Evolutionary conservation across 345 rosid species (phyloP), one percentile per base, ranked within the genome.

Genomic region (Salix purpurea): DNA sequence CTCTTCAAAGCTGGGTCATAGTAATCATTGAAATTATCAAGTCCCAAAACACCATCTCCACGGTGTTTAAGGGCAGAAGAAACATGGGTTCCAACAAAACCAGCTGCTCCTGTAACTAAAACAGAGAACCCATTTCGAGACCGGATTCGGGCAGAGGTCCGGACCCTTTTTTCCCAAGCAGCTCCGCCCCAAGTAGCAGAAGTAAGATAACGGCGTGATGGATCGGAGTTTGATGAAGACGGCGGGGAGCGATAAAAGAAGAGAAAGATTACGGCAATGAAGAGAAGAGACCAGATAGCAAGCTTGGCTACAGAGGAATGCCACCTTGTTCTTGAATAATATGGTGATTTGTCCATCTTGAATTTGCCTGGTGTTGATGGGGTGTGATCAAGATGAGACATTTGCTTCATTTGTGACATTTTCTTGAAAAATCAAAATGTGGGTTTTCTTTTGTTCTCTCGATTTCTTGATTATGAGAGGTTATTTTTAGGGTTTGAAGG

Each of bases 341-440:
- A 91, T 0, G 94, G 83, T 11, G 97, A 88, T 83, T 91, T 94
- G 28, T 94, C 98, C 90, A 94, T 92, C 92, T 94, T 94, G 94
- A 94, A 92, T 75, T 94, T 94, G 52, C 97, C 98, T 2, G 96
- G 94, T 44, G 97, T 92, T 48, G 97, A 92, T 12, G 98, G 97
- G 65, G 77, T 87, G 82, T 91, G 80, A 74, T 94, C 94, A 80
- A 86, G 97, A 80, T 91, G 94, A 26, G 95, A 91, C 91, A 89
- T 34, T 34, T 34, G 37, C 37, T 34, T 34, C 37, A 34, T 34
- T 34, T 34, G 37, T 34, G 95, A 91, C 90, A 89, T 89, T 84
- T 70, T 69, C 54, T 65, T 32, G 37, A 26, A 8, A 18, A 14
- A 8, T 30, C 60, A 56, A 72, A 48, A 70, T 24, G 34, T 61